Base-by-base conservation (phyloP, 345 rosid genomes). In the Gossypium bickii region DNA sequence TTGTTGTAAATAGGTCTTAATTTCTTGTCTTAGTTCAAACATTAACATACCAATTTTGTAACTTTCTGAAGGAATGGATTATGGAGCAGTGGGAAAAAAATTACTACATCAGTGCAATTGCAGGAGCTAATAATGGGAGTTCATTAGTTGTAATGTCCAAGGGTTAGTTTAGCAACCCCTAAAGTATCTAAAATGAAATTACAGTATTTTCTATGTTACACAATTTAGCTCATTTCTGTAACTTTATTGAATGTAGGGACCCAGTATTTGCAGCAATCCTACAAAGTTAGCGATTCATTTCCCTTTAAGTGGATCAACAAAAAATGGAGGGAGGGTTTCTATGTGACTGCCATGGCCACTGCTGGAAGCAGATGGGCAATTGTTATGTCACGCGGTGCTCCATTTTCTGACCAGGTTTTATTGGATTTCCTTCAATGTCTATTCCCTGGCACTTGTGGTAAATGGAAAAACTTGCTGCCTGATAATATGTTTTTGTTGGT, bases 81-180 rank as follows among this genome's bases (percentile, higher is more conserved):
- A 87, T 94, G 96, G 98, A 94, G 78, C 97, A 94, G 61, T 94
- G 98, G 99, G 98, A 94, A 78, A 94, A 89, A 79, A 94, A 89
- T 79, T 93, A 85, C 82, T 94, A 94, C 82, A 91, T 94, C 78
- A 92, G 92, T 80, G 92, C 99, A 77, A 89, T 94, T 59, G 99
- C 98, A 20, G 99, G 99, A 81, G 90, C 94, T 61, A 86, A 78
- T 78, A 88, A 86, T 81, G 98, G 97, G 49, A 91, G 94, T 82
- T 92, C 98, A 12, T 84, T 94, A 34, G 96, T 93, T 79, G 97
- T 94, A 74, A 94, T 94, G 98, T 94, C 98, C 5, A 91, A 94
- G 80, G 98, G 98, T 94, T 65, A 67, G 88, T 79, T 25, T 74
- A 66, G 25, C 67, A 59, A 61, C 76, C 55, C 51, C 16, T 38